phyloP scores from a whole-genome alignment of 164 flowering plant species.

The Piper longum region DNA sequence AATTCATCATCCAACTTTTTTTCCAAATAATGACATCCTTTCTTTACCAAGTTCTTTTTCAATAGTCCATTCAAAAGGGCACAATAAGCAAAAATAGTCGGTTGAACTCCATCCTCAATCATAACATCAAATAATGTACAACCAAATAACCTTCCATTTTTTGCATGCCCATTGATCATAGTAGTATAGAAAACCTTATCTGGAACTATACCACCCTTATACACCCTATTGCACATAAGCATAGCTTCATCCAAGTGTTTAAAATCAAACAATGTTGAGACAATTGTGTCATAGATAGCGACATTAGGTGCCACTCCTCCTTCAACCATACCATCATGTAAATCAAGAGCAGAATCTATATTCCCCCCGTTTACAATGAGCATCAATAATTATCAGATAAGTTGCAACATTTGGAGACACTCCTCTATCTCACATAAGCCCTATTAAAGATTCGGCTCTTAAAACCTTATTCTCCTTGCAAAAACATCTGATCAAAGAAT shows the following conservation, averaged over 20 bases:
- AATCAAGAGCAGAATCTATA: conserved; percentile 20
- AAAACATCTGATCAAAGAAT: conserved; percentile 48
- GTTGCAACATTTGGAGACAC: conserved; percentile 32
- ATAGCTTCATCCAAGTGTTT: conserved; percentile 38
- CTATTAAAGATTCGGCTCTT: conserved; percentile 21
- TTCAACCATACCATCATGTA: conserved; percentile 29
- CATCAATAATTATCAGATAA: conserved; percentile 35
- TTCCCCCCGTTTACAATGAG: conserved; percentile 35
- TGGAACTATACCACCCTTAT: conserved; percentile 34
- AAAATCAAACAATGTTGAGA: conserved; percentile 28
- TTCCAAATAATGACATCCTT: conserved; percentile 34
- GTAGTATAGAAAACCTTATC: conserved; percentile 37
- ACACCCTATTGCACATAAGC: conserved; percentile 34
- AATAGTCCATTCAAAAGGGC: conserved; percentile 47
- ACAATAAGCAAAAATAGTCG: conserved; percentile 33
- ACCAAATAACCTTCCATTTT: conserved; percentile 23
- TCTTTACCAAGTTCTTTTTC: conserved; percentile 32
- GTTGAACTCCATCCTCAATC: conserved; percentile 24
- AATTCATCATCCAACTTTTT: conserved; percentile 43
- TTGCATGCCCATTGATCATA: conserved; percentile 49
- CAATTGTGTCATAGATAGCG: conserved; percentile 46
- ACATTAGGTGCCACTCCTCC: conserved; percentile 43
- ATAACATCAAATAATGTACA: conserved; percentile 31
- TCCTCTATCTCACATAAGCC: conserved; percentile 26
- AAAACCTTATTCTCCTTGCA: conserved; percentile 25